A percentile compares a stretch with the other conserved stretches of the same genome.
phyloP scores from a whole-genome alignment of 2,329 filamentous ascomycete species.

The Venturia effusa region DNA sequence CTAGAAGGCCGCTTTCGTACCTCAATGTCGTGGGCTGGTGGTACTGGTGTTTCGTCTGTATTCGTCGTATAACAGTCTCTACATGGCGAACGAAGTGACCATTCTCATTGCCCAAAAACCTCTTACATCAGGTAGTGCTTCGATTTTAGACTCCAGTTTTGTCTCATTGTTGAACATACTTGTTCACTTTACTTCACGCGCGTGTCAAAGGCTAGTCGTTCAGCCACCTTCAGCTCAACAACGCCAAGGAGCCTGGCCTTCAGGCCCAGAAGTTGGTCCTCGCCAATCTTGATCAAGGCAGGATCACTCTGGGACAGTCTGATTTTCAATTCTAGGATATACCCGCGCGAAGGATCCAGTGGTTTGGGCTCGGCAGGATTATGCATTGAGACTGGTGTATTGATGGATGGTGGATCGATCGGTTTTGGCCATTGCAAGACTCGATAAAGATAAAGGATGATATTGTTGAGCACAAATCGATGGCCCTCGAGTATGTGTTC shows the following conservation, averaged over 20 bases:
- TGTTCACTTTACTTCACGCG: constrained; percentile 39
- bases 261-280: constrained; percentile 43
- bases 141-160: not conserved
- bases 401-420: constrained; percentile 17
- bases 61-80: not conserved
- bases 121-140: not conserved
- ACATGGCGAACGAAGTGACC: not conserved
- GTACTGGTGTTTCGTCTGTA: not conserved
- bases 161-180: not conserved
- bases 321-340: constrained; percentile 47
- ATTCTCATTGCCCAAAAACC: not conserved
- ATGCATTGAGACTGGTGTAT: constrained; percentile 26
- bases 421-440: constrained; percentile 35
- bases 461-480: constrained; percentile 47
- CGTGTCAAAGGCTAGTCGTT: constrained; percentile 49
- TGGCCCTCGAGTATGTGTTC: constrained; percentile 48
- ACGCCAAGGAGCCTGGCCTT: constrained; percentile 45
- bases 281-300: constrained; percentile 42
- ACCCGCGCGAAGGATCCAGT: constrained; percentile 46
- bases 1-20: not conserved
- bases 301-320: constrained; percentile 46
- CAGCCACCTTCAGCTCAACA: constrained; percentile 45
- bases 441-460: constrained; percentile 46
- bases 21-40: not conserved
- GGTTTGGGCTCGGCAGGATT: constrained; percentile 33